Base-by-base conservation (phyloP, 140 eudicot species). In the Eryngium alpinum region DNA sequence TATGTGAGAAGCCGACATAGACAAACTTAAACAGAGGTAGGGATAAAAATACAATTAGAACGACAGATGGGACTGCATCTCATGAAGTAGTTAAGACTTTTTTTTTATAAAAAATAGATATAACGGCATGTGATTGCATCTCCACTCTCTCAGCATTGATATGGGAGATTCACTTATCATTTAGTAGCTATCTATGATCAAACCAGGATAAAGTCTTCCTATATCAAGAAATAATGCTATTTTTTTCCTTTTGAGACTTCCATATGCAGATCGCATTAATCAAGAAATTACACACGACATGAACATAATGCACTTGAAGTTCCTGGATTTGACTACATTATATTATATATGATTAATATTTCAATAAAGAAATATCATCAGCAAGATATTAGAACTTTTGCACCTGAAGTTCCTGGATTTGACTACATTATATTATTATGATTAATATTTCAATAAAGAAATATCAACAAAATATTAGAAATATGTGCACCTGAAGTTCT, bases 401-500 rank as follows among this genome's bases (percentile, higher is more conserved):
- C 34, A 94, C 98, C 94, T 90, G 93, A 76, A 94, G 89, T 86
- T 94, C 93, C 77, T 84, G 85, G 67, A 92, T 94, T 85, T 92
- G 98, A 56, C 81, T 90, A 79, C 33, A 73, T n/a, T 24, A 11
- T 24, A 22, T 25, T 21, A 73, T n/a, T 38, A n/a, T 73, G 52
- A 43, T 33, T 22, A 12, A 17, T 15, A 32, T 1, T 38, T 72
- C 6, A 16, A 38, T 14, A 75, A 49, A 16, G 10, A 29, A 76
- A 11, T 51, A 28, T 51, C 34, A 15, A n/a, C 62, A 50, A 25
- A 50, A 50, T 27, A 69, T 63, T 19, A 34, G 33, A 46, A 81
- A 88, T 75, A 57, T 21, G 87, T 38, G 44, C 38, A 94, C 98
- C 94, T 90, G 93, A 76, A 94, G 89, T 85, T 94, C 93, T 79